Evolutionary conservation across 805 yeast genomes (phyloP), one percentile per base, ranked within the genome.

Genomic region (Starmerella tilneyi): DNA sequence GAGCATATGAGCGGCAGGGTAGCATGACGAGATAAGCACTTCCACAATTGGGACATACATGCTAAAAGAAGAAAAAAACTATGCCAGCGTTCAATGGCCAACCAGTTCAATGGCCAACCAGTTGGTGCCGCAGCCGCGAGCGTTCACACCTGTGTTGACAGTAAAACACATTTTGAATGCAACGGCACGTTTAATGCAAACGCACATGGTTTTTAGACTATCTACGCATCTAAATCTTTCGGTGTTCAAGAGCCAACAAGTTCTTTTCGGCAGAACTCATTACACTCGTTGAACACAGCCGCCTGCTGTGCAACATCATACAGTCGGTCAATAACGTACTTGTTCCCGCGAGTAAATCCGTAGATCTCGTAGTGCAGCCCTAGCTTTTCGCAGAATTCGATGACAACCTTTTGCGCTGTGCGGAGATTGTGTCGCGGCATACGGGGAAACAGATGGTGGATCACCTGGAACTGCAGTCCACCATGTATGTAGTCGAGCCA

Each of bases 401-500:
- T 69, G 30, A 85, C 92, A 37, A 66, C 66, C 1, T 79, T 76
- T 59, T 86, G 95, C 0, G 78, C 84, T 23, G 69, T 68, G 49
- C 96, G 70, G 57, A 86, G 74, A 59, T 86, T 85, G 63, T 86
- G 95, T 47, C 95, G 72, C 19, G 96, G 96, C 56, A 85, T 61
- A 47, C 96, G 69, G 23, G 96, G 96, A 62, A 85, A 85, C 55
- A 86, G 68, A 60, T 85, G 96, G 61, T 85, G 96, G 42, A 85
- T 76, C 0, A 88, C 92, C 60, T 85, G 96, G 67, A 84, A 85
- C 62, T 85, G 96, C 44, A 85, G 71, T 0, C 96, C 96, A 8
- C 96, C 96, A 58, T 85, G 96, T 58, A 85, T 70, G 56, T 76
- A 86, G 61, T 85, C 96, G 40, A 85, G 70, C 95, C 95, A 85